These are phyloP conservation scores for Daldinia bambusicola DNA, from an alignment of 495 filamentous ascomycete species.

Conservation along the genomic window DNA sequence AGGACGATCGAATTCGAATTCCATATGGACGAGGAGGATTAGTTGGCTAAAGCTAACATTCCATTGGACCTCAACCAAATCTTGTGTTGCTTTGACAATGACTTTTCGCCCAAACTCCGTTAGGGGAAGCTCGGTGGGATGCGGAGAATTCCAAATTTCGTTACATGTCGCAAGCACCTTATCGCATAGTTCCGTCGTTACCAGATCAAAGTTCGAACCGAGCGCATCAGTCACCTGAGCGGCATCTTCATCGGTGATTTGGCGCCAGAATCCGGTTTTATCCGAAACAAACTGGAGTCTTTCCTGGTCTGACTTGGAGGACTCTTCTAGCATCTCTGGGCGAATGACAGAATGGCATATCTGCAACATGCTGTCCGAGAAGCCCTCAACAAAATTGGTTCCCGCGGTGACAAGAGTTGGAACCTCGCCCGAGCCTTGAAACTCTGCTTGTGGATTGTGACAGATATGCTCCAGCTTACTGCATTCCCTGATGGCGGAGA, in stretches of 20 bases:
- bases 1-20: slow-evolving; percentile 75
- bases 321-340: slow-evolving; percentile 75
- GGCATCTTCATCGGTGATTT: slow-evolving; percentile 76
- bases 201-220: slow-evolving; percentile 64
- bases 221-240: slow-evolving; percentile 63
- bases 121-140: slow-evolving; percentile 58
- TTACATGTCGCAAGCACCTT: slow-evolving; percentile 53
- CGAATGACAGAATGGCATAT: slow-evolving; percentile 68
- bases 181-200: slow-evolving; percentile 65
- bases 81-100: slow-evolving; percentile 78
- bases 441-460: slow-evolving; percentile 61
- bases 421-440: slow-evolving; percentile 50
- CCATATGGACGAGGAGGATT: slow-evolving; percentile 83
- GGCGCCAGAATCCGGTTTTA: slow-evolving; percentile 74
- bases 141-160: slow-evolving; percentile 41
- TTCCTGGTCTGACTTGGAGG: slow-evolving; percentile 70
- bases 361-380: slow-evolving; percentile 70
- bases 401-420: slow-evolving; percentile 67
- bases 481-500: slow-evolving; percentile 81
- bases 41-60: slow-evolving; percentile 82
- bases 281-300: slow-evolving; percentile 78
- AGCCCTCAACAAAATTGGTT: slow-evolving; percentile 66
- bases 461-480: slow-evolving; percentile 77
- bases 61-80: slow-evolving; percentile 74
- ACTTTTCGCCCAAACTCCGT: slow-evolving; percentile 78